A percentile compares a stretch with the other conserved stretches of the same genome.
Conservation (phyloP, 768 basidiomycete species). For the Dacryopinax primogenitus region DNA sequence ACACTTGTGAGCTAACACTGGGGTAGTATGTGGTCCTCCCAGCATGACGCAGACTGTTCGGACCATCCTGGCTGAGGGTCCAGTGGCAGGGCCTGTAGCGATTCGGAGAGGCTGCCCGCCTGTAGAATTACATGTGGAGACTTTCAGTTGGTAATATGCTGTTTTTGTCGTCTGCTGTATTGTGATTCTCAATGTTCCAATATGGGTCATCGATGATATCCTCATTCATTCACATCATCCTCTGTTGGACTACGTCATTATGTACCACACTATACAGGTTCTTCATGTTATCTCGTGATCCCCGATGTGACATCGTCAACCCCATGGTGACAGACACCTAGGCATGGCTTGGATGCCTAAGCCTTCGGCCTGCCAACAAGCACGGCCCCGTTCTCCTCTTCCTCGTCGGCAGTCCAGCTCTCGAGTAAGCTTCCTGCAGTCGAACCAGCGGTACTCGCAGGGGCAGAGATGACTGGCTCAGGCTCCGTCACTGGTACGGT, state of each 20-base stretch:
- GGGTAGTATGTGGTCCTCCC: not conserved
- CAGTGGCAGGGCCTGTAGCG: not conserved
- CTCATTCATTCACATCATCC: not conserved
- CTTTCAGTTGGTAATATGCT: not conserved
- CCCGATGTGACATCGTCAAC: not conserved
- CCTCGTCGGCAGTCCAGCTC: conserved; percentile 6
- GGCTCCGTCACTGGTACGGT: not conserved
- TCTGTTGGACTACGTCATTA: not conserved
- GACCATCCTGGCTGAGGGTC: not conserved
- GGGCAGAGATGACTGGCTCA: not conserved
- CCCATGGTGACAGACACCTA: not conserved
- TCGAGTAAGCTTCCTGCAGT: not conserved
- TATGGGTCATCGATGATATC: not conserved
- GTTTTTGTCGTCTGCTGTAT: not conserved
- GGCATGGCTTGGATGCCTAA: not conserved
- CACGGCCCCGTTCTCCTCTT: conserved; percentile 8
- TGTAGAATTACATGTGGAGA: conserved; percentile 1
- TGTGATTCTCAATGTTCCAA: not conserved
- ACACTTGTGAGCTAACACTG: not conserved
- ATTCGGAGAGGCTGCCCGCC: not conserved
- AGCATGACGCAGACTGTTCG: not conserved
- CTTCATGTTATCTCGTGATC: not conserved
- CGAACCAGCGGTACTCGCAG: conserved; percentile 1
- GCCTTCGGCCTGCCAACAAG: not conserved
- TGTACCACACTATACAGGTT: conserved; percentile 8